These are phyloP conservation scores for Xylaria sp. DNA, from an alignment of 2,329 filamentous ascomycete genomes.

Conservation along the genomic window DNA sequence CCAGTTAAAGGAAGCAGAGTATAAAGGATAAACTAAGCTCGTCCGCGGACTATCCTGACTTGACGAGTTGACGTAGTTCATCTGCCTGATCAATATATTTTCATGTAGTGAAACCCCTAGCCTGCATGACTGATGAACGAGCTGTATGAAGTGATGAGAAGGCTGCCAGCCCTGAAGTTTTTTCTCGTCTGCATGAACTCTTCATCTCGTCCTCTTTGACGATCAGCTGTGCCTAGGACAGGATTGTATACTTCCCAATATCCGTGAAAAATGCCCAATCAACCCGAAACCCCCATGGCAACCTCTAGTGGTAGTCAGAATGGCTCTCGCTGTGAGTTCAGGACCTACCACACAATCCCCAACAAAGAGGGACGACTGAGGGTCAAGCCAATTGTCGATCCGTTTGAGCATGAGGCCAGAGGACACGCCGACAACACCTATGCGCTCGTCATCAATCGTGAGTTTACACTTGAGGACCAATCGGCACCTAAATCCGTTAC, in stretches of 20 bases:
- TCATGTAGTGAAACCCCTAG: background rate
- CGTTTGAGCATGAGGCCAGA: conserved; percentile 23
- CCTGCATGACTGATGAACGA: background rate
- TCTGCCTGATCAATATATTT: background rate
- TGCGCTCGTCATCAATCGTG: conserved; percentile 34
- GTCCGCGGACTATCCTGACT: background rate
- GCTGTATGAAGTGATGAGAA: background rate
- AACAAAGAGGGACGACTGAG: conserved; percentile 34
- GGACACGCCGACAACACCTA: conserved; percentile 26
- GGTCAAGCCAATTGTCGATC: conserved; percentile 26
- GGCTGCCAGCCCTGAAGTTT: background rate
- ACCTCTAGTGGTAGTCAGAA: background rate
- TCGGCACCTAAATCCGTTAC: conserved; percentile 29
- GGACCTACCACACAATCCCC: conserved; percentile 29
- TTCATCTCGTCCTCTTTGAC: background rate
- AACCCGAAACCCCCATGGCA: background rate
- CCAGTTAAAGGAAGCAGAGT: background rate
- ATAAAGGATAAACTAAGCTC: background rate
- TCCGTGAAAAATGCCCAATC: conserved; percentile 4
- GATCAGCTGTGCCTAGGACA: background rate
- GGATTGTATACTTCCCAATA: background rate
- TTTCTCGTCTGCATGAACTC: background rate
- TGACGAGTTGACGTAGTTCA: background rate
- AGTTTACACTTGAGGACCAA: conserved; percentile 31
- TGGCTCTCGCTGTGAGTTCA: conserved; percentile 34